Evolutionary conservation across 495 filamentous ascomycete species (phyloP).

Genomic region (Evernia prunastri): DNA sequence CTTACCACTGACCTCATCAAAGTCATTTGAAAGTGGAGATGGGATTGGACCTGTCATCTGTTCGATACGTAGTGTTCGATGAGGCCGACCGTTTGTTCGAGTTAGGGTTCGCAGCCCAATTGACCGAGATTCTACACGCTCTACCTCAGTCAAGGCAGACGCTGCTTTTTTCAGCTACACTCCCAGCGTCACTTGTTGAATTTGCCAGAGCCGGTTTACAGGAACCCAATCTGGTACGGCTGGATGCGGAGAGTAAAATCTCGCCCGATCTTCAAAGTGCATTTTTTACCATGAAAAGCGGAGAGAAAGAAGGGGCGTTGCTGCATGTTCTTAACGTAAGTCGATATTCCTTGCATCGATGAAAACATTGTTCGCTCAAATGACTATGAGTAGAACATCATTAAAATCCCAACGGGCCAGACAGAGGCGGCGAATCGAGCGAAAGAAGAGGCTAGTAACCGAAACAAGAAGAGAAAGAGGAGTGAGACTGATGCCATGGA

Average conservation of each 20-base stretch:
- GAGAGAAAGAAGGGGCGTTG: slow-evolving; percentile 88
- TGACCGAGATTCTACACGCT: slow-evolving; percentile 87
- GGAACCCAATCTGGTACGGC: slow-evolving; percentile 76
- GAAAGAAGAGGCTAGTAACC: slow-evolving; percentile 30
- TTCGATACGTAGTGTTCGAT: slow-evolving; percentile 91
- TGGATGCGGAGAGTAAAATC: slow-evolving; percentile 92
- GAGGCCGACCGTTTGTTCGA: slow-evolving; percentile 96
- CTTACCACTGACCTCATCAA: too few species aligned
- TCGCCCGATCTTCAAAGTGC: slow-evolving; percentile 88
- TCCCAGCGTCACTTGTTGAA: slow-evolving; percentile 88
- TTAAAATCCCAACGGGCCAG: slow-evolving; percentile 79
- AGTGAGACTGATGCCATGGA: slow-evolving; percentile 41
- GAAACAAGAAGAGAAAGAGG: slow-evolving; percentile 44
- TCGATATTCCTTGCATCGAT: background rate
- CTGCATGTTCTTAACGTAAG: slow-evolving; percentile 70
- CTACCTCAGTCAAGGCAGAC: slow-evolving; percentile 81
- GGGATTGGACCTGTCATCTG: slow-evolving; percentile 75
- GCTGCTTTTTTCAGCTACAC: slow-evolving; percentile 86
- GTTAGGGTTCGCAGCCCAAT: slow-evolving; percentile 91
- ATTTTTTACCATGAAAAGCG: slow-evolving; percentile 86
- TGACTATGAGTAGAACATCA: slow-evolving; percentile 47
- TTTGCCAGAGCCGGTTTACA: slow-evolving; percentile 90
- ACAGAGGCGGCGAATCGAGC: slow-evolving; percentile 46
- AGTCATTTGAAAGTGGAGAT: slow-evolving; percentile 96
- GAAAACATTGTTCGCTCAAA: background rate